Base-by-base conservation (phyloP, 345 rosid species). In the Arabidopsis arenosa region DNA sequence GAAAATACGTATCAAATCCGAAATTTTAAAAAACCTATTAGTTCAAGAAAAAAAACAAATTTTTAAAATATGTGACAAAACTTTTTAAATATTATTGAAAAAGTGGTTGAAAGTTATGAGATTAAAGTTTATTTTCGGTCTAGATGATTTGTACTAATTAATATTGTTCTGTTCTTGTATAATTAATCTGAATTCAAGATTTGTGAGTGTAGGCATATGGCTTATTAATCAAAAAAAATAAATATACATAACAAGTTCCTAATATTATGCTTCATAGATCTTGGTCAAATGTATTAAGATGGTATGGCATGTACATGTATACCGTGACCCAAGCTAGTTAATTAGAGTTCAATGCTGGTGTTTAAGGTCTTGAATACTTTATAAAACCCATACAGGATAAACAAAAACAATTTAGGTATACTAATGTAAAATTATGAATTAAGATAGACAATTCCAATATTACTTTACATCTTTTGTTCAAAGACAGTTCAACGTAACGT, bases 401-500 rank as follows among this genome's bases (percentile, higher is more conserved):
- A 26, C 1, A n/a, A 11, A 13, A 7, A 45, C 6, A 45, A 15
- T 15, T 9, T 47, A 47, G 39, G 28, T 59, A 47, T 36, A 36
- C 9, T 36, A 36, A 36, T 5, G 4, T 36, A 36, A 36, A 36
- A 6, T 36, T 36, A 36, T 36, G 39, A 28, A 28, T 28, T 28
- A 28, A 28, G 32, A 28, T 28, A 28, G 32, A 28, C 32, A 28
- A 28, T 3, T 3, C 32, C n/a, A 39, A 45, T 45, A 26, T 10
- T 33, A 62, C 4, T 23, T 7, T 26, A n/a, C 11, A 74, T 56
- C 23, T 49, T 58, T 37, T 21, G 13, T 59, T 13, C 40, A 17
- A 30, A 58, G 3, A 2, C 32, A 56, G 14, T 65, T 56, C 48
- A 74, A 1, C 18, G 68, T 68, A 60, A 75, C 79, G 68, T 17